Evolutionary conservation across 305 asterid species (phyloP).

Genomic region (Rubia peregrina): DNA sequence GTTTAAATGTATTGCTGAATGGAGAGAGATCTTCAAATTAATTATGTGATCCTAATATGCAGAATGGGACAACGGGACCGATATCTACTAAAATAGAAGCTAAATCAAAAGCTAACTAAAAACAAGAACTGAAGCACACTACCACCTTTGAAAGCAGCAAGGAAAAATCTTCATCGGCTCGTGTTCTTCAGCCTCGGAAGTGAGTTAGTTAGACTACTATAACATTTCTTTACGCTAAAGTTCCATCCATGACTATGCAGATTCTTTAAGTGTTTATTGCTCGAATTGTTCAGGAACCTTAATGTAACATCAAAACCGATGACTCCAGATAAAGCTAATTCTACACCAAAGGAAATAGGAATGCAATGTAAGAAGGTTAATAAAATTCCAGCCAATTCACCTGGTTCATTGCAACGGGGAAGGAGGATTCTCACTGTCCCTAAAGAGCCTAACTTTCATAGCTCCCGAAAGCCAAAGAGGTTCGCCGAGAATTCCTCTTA

Average conservation of each 20-base stretch:
- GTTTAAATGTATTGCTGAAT: neutral
- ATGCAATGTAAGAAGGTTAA: conserved; percentile 25
- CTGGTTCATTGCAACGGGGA: too few relatives aligned
- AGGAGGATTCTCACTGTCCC: too few relatives aligned
- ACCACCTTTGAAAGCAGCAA: conserved; percentile 26
- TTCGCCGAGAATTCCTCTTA: conserved; percentile 31
- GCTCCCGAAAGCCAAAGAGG: conserved; percentile 38
- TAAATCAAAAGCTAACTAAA: conserved; percentile 29
- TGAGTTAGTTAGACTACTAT: conserved; percentile 19
- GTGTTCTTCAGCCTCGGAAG: conserved; percentile 39
- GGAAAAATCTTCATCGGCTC: conserved; percentile 44
- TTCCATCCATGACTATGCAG: neutral
- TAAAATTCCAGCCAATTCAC: too few relatives aligned
- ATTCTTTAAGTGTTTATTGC: neutral
- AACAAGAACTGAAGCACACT: conserved; percentile 17
- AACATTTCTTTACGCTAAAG: neutral
- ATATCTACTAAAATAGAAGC: conserved; percentile 30
- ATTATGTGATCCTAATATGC: conserved; percentile 19
- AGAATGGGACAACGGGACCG: conserved; percentile 30
- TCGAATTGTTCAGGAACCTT: neutral
- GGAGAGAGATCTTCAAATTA: conserved; percentile 5
- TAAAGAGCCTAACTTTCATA: conserved; percentile 42
- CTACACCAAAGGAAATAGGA: conserved; percentile 19
- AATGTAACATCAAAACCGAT: conserved; percentile 30
- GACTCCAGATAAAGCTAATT: conserved; percentile 45